Percentiles rank a stretch among this genome's conserved stretches.
These are phyloP conservation scores for Kentomonas sorsogonicus DNA, from an alignment of 208 protist genomes.

Conservation along the genomic window DNA sequence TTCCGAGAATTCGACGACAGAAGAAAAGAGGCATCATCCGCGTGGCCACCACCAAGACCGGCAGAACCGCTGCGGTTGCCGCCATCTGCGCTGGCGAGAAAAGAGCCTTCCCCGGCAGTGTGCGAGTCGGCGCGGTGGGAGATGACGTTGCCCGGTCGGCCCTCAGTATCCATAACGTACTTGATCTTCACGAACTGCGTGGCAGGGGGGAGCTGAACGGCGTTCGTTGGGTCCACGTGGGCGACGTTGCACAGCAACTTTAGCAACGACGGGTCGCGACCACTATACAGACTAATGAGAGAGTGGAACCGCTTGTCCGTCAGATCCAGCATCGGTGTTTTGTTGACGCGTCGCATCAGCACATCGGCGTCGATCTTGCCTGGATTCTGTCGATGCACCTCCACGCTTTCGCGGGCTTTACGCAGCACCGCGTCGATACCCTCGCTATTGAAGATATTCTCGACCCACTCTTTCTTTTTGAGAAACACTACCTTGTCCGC, in stretches of 20 bases:
- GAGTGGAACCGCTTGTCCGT: conserved; percentile 67
- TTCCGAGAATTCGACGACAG: too few species aligned
- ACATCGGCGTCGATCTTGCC: conserved; percentile 29
- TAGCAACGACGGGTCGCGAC: conserved; percentile 58
- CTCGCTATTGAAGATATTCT: conserved; percentile 48
- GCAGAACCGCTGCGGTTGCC: too few species aligned
- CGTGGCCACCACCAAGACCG: too few species aligned
- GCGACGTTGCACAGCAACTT: conserved; percentile 74
- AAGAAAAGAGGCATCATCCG: too few species aligned
- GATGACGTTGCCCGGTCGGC: too few species aligned
- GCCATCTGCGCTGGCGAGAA: too few species aligned
- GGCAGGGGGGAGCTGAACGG: conserved; percentile 61
- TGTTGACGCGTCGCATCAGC: conserved; percentile 58
- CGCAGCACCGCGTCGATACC: conserved; percentile 5
- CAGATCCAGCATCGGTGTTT: conserved; percentile 66
- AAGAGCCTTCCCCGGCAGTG: too few species aligned
- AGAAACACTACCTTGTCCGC: background rate
- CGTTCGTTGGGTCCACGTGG: conserved; percentile 55
- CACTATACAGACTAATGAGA: conserved; percentile 64
- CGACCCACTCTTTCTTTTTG: conserved; percentile 37
- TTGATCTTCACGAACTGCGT: conserved; percentile 83
- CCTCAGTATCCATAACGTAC: too few species aligned
- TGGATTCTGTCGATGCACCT: conserved; percentile 6
- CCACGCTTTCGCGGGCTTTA: conserved; percentile 14
- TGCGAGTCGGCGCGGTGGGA: too few species aligned